Percentiles rank a stretch among this genome's conserved stretches.
These are phyloP conservation scores for Smittium culicis DNA, from an alignment of 371 early-diverging fungal genomes.

Conservation along the genomic window DNA sequence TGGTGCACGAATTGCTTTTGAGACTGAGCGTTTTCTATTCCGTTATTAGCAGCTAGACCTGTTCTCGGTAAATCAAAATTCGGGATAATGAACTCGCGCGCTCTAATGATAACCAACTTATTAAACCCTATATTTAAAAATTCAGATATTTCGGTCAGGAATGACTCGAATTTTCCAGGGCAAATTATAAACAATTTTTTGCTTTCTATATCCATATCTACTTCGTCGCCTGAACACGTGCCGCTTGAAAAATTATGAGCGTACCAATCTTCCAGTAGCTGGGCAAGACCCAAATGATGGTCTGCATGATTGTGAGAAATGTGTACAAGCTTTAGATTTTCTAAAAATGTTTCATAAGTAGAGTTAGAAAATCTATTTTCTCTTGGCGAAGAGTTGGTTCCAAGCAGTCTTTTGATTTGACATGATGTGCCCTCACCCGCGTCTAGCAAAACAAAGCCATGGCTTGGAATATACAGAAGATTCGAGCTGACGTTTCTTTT, in stretches of 20 bases:
- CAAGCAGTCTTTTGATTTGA: slow-evolving; percentile 76
- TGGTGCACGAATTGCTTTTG: too few species aligned
- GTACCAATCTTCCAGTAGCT: slow-evolving; percentile 49
- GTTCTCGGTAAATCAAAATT: too few species aligned
- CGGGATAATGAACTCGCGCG: slow-evolving; percentile 15
- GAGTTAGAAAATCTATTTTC: slow-evolving; percentile 15
- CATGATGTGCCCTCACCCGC: slow-evolving; percentile 95
- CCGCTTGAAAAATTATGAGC: slow-evolving; percentile 28
- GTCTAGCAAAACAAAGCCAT: slow-evolving; percentile 72
- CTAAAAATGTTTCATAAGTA: slow-evolving; percentile 23
- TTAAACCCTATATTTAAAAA: slow-evolving; percentile 38
- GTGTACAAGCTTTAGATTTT: slow-evolving; percentile 46
- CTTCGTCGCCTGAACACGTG: slow-evolving; percentile 6
- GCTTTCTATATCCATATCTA: too few species aligned
- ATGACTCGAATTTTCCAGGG: slow-evolving; percentile 34
- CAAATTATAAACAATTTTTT: slow-evolving; percentile 33
- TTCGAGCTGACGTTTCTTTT: slow-evolving; percentile 91
- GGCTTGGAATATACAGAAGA: slow-evolving; percentile 44
- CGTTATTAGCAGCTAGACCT: too few species aligned
- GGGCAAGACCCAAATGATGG: slow-evolving; percentile 89
- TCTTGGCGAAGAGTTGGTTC: slow-evolving; percentile 17
- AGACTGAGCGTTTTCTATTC: too few species aligned
- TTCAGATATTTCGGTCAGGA: slow-evolving; percentile 38
- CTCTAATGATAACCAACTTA: slow-evolving; percentile 25
- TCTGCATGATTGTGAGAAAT: slow-evolving; percentile 98